These are phyloP conservation scores for Tolypocladium tundrense DNA, from an alignment of 2,329 filamentous ascomycete genomes.

Conservation along the genomic window DNA sequence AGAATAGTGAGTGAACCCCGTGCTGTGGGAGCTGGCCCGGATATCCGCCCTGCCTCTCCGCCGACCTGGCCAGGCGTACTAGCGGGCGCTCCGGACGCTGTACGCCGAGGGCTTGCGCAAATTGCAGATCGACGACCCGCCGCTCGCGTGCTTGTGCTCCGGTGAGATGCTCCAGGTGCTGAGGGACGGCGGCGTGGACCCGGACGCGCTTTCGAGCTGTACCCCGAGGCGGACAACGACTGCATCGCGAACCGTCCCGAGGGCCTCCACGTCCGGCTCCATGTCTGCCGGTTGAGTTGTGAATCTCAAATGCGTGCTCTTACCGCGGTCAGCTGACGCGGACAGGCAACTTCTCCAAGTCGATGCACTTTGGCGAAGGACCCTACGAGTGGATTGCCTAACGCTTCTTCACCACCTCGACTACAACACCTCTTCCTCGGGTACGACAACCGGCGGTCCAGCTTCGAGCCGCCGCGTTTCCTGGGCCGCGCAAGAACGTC, in stretches of 20 bases:
- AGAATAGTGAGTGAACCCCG: constrained; percentile 17
- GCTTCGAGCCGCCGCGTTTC: constrained; percentile 50
- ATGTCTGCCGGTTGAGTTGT: constrained; percentile 36
- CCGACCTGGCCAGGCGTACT: constrained; percentile 46
- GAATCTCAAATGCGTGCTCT: constrained; percentile 12
- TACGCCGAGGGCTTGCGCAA: constrained; percentile 46
- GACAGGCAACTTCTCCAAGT: constrained; percentile 50
- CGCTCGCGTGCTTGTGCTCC: constrained; percentile 56
- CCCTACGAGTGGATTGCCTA: constrained; percentile 53
- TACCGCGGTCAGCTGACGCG: constrained; percentile 9
- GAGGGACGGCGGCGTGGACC: constrained; percentile 44
- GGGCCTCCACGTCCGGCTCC: constrained; percentile 62
- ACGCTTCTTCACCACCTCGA: constrained; percentile 50
- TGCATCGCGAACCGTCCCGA: constrained; percentile 49
- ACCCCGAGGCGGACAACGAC: constrained; percentile 66
- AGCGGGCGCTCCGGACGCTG: constrained; percentile 41
- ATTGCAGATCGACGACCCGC: constrained; percentile 53
- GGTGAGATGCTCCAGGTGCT: constrained; percentile 54
- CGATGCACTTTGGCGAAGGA: constrained; percentile 53
- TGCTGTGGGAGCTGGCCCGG: constrained; percentile 26
- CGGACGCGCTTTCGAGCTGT: constrained; percentile 59
- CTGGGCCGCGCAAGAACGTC: constrained; percentile 52
- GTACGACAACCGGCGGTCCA: constrained; percentile 49
- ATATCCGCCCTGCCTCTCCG: constrained; percentile 36
- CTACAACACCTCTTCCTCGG: constrained; percentile 51